Evolutionary conservation across 2,329 filamentous ascomycete genomes (phyloP).

Genomic region (Torrubiellomyces zombiae): DNA sequence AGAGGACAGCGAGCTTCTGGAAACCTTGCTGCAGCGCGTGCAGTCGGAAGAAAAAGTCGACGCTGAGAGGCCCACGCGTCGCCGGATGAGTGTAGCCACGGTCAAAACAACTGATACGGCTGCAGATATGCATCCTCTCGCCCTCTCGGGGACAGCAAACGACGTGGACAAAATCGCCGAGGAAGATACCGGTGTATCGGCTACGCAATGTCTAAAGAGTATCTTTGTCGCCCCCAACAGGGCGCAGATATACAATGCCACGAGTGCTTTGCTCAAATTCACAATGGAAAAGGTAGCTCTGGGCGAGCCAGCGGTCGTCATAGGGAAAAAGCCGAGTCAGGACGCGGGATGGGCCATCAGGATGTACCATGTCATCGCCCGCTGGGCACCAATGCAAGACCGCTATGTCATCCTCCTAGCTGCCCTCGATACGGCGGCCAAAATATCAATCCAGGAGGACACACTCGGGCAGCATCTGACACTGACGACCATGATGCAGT

Average conservation of each 20-base stretch:
- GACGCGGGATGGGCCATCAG: constrained; percentile 64
- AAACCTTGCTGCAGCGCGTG: constrained; percentile 49
- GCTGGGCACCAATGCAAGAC: constrained; percentile 87
- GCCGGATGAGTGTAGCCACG: constrained; percentile 66
- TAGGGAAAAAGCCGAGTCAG: constrained; percentile 21
- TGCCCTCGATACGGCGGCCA: constrained; percentile 58
- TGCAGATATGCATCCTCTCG: constrained; percentile 48
- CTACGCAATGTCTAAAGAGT: constrained; percentile 70
- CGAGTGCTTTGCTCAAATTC: constrained; percentile 57
- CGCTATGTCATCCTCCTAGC: constrained; percentile 81
- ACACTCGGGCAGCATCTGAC: constrained; percentile 58
- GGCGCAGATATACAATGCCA: constrained; percentile 64
- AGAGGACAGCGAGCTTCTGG: constrained; percentile 52
- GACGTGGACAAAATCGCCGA: constrained; percentile 84
- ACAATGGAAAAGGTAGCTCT: constrained; percentile 43
- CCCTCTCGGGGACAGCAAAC: constrained; percentile 62
- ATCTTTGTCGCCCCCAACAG: constrained; percentile 74
- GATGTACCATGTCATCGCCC: constrained; percentile 62
- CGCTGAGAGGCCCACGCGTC: constrained; percentile 42
- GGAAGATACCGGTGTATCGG: constrained; percentile 70
- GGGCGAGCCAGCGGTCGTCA: constrained; percentile 35
- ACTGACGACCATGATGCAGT: constrained; percentile 62
- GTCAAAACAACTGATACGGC: constrained; percentile 48
- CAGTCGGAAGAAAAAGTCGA: constrained; percentile 53
- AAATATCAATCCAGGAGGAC: constrained; percentile 51